Conservation (phyloP, 2,329 filamentous ascomycete genomes). For the Colletotrichum caudatum region DNA sequence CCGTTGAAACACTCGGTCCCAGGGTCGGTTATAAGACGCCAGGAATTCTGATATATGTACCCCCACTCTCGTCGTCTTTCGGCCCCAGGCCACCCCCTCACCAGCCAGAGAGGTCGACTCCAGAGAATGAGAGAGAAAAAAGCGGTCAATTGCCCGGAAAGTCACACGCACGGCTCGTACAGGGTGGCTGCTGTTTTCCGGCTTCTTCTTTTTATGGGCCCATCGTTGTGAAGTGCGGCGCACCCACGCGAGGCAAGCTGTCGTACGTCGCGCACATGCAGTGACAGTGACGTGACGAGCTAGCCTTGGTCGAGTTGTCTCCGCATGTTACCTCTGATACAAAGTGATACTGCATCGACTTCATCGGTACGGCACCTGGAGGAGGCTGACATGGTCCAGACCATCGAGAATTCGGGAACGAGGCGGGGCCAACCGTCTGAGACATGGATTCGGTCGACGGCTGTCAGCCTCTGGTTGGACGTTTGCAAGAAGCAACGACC, state of each 20-base stretch:
- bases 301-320: conserved; percentile 20
- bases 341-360: conserved; percentile 25
- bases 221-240: conserved; percentile 21
- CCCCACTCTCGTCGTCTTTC: conserved; percentile 25
- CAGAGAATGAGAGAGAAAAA: conserved; percentile 6
- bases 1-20: conserved; percentile 38
- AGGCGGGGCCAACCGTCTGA: conserved; percentile 13
- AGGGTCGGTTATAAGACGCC: conserved; percentile 26
- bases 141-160: conserved; percentile 31
- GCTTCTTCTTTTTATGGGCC: neutral
- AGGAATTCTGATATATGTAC: conserved; percentile 35
- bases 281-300: conserved; percentile 36
- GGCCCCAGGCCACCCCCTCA: conserved; percentile 18
- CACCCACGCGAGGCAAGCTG: conserved; percentile 18
- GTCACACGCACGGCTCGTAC: conserved; percentile 21
- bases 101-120: conserved; percentile 7
- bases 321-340: conserved; percentile 29
- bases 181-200: conserved; percentile 10
- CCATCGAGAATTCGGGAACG: neutral
- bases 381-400: neutral
- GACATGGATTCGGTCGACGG: conserved; percentile 18
- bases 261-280: conserved; percentile 21
- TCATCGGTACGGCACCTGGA: conserved; percentile 5
- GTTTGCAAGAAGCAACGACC: neutral
- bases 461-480: conserved; percentile 2